phyloP scores from a whole-genome alignment of 805 yeast species.

The Wickerhamiella sergipiensis region DNA sequence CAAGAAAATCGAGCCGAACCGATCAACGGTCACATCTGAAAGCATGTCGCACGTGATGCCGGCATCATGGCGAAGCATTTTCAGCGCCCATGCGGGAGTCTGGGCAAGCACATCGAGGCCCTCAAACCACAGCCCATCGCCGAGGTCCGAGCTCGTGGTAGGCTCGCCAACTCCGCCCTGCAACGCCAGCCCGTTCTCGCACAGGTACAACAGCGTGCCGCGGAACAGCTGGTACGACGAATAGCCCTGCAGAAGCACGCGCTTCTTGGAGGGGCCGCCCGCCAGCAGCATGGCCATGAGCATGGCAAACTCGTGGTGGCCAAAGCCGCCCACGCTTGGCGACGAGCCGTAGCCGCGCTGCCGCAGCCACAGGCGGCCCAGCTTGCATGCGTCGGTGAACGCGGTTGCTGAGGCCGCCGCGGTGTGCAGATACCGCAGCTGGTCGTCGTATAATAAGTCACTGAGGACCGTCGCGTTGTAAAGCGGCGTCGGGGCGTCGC shows the following conservation, averaged over 20 bases:
- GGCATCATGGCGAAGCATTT: slow-evolving; percentile 50
- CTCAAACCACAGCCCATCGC: neutral
- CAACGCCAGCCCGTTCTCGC: slow-evolving; percentile 28
- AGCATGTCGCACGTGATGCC: slow-evolving; percentile 50
- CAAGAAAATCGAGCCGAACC: slow-evolving; percentile 68
- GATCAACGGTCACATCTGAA: slow-evolving; percentile 68
- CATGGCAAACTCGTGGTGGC: slow-evolving; percentile 77
- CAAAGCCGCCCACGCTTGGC: slow-evolving; percentile 66
- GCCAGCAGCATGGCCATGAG: slow-evolving; percentile 67
- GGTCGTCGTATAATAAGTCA: slow-evolving; percentile 52
- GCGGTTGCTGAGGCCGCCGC: slow-evolving; percentile 42
- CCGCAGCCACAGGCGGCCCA: slow-evolving; percentile 80
- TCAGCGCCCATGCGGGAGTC: slow-evolving; percentile 57
- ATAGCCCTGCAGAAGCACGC: slow-evolving; percentile 70
- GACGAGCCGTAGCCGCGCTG: slow-evolving; percentile 71
- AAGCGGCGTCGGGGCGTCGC: slow-evolving; percentile 51
- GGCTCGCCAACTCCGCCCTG: neutral
- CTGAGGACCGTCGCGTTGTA: slow-evolving; percentile 74
- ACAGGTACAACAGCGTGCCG: slow-evolving; percentile 70
- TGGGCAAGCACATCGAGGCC: slow-evolving; percentile 71
- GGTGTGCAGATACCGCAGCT: slow-evolving; percentile 62
- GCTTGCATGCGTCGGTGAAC: slow-evolving; percentile 72
- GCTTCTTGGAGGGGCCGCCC: slow-evolving; percentile 57
- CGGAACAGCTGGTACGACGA: slow-evolving; percentile 89
- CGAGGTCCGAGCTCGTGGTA: neutral